Conservation (phyloP, 495 filamentous ascomycete species). For the Xylaria sp. region DNA sequence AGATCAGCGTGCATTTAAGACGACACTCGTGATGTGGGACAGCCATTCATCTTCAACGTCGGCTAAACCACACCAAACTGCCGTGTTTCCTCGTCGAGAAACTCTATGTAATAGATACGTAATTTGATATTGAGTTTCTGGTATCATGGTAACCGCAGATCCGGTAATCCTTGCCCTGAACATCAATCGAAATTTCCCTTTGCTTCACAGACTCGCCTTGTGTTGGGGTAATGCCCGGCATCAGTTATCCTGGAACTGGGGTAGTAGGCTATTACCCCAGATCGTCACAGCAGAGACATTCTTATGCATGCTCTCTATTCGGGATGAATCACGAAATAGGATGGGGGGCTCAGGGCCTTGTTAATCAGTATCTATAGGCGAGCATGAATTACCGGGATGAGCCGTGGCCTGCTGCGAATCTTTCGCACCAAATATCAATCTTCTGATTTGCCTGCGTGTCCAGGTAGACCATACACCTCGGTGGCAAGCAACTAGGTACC, state of each 20-base stretch:
- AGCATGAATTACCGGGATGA: not conserved
- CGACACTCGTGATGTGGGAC: slow-evolving; percentile 17
- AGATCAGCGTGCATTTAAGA: slow-evolving; percentile 16
- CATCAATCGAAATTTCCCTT: not conserved
- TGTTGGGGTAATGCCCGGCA: not conserved
- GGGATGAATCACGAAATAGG: not conserved
- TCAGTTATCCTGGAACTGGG: not conserved
- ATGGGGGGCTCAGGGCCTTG: not conserved
- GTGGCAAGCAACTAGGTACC: not conserved
- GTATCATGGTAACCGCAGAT: not conserved
- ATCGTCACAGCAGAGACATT: not conserved
- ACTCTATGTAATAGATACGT: not conserved
- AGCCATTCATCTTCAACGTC: slow-evolving; percentile 1
- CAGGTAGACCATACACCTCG: not conserved
- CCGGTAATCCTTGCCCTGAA: not conserved
- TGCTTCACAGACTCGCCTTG: not conserved
- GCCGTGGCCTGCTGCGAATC: slow-evolving; percentile 7
- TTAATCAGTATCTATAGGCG: not conserved
- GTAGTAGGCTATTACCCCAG: not conserved
- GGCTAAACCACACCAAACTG: not conserved
- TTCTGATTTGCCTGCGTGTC: not conserved
- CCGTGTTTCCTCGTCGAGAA: not conserved
- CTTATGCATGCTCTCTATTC: not conserved
- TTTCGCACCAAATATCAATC: not conserved
- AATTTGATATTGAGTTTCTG: not conserved